phyloP scores from a whole-genome alignment of 2,329 filamentous ascomycete species.

The Cladophialophora immunda region DNA sequence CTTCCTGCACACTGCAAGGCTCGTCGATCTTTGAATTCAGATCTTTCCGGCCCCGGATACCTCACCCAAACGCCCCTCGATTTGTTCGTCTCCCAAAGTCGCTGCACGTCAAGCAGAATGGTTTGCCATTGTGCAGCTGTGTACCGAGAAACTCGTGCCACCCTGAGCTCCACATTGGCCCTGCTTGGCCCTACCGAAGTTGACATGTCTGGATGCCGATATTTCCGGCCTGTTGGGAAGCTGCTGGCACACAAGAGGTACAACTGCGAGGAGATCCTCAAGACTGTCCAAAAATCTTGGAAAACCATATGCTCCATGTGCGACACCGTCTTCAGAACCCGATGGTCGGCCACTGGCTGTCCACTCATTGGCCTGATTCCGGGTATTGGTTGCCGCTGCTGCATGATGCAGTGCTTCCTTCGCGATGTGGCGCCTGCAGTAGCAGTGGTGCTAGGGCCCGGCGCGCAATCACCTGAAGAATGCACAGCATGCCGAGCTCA shows the following conservation, averaged over 20 bases:
- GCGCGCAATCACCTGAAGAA: constrained; percentile 16
- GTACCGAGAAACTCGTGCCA: not conserved
- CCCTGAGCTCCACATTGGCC: constrained; percentile 1
- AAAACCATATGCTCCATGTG: not conserved
- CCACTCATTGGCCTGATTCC: constrained; percentile 4
- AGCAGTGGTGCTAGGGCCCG: constrained; percentile 13
- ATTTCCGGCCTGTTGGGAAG: constrained; percentile 3
- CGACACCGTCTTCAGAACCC: constrained; percentile 4
- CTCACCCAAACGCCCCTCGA: not conserved
- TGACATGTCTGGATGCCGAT: constrained; percentile 9
- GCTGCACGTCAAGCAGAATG: not conserved
- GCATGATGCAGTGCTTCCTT: constrained; percentile 22
- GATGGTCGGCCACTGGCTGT: constrained; percentile 4
- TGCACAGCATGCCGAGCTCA: not conserved
- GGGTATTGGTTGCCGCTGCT: constrained; percentile 17
- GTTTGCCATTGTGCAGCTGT: not conserved
- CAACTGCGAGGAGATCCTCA: constrained; percentile 1
- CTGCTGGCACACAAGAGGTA: constrained; percentile 1
- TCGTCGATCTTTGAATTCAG: constrained; percentile 19
- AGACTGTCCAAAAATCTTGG: constrained; percentile 1
- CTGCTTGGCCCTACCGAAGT: not conserved
- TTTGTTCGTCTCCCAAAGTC: not conserved
- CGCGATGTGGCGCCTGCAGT: constrained; percentile 26
- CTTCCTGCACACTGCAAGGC: constrained; percentile 21
- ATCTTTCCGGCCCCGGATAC: not conserved